Conservation (phyloP, 148 eudicot species). For the Nepenthes gracilis region DNA sequence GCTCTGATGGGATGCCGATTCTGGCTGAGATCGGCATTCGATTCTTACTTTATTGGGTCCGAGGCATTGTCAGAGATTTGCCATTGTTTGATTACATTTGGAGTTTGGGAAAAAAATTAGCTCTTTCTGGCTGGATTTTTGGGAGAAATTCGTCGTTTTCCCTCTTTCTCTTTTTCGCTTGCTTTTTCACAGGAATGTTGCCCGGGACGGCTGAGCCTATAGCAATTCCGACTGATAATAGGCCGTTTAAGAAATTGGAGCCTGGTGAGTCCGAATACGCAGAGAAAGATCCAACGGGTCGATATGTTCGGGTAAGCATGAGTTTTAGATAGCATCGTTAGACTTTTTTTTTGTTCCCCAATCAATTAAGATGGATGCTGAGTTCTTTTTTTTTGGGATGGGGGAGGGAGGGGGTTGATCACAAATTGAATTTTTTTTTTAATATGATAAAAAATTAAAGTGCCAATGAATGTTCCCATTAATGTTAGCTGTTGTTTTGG, state of each 20-base stretch:
- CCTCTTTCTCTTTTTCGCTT: background rate
- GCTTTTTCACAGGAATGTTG: conserved; percentile 32
- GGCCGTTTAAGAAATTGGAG: conserved; percentile 2
- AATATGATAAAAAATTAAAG: too few species aligned
- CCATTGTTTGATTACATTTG: too few species aligned
- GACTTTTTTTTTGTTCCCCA: conserved; percentile 1
- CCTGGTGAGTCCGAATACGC: conserved; percentile 28
- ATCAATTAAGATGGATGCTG: too few species aligned
- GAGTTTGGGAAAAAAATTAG: too few species aligned
- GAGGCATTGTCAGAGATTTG: background rate
- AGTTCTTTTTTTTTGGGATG: too few species aligned
- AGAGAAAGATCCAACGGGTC: conserved; percentile 57
- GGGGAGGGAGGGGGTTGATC: too few species aligned
- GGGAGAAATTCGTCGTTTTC: background rate
- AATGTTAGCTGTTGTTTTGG: too few species aligned
- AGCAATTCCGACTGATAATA: background rate
- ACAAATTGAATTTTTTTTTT: too few species aligned
- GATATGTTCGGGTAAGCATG: conserved; percentile 59
- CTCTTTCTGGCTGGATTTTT: background rate
- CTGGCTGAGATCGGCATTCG: conserved; percentile 25
- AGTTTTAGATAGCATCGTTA: too few species aligned
- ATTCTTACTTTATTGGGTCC: background rate
- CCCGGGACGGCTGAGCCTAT: conserved; percentile 4
- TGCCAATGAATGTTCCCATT: too few species aligned
- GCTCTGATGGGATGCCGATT: conserved; percentile 22